Evolutionary conservation across 352 stramenopile genomes (phyloP).

Genomic region (Pythium phragmiticola): DNA sequence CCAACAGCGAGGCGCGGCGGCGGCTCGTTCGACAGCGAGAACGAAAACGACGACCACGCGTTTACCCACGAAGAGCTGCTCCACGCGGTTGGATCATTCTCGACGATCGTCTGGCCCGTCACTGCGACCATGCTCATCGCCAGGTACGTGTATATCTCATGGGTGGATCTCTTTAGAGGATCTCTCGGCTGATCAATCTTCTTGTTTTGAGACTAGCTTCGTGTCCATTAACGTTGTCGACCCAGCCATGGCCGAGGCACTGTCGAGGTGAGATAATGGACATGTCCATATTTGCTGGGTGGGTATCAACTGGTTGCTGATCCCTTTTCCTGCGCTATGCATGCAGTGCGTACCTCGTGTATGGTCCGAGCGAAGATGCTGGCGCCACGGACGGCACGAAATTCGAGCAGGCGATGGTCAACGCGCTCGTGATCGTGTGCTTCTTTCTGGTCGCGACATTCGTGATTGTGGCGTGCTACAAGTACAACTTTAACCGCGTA

Average conservation of each 20-base stretch:
- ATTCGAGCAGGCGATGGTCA: conserved; percentile 76
- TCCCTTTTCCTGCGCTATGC: neutral
- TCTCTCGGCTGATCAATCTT: neutral
- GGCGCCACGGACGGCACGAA: conserved; percentile 62
- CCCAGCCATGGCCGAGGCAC: conserved; percentile 59
- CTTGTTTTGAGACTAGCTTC: conserved; percentile 38
- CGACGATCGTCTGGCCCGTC: conserved; percentile 76
- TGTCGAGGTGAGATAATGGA: conserved; percentile 53
- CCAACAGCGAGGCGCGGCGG: neutral
- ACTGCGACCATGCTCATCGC: conserved; percentile 79
- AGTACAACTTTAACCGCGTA: conserved; percentile 86
- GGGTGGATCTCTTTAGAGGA: neutral
- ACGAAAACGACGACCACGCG: conserved; percentile 24
- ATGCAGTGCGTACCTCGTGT: conserved; percentile 75
- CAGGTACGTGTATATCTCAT: conserved; percentile 35
- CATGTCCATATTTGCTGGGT: conserved; percentile 1
- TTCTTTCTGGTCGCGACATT: conserved; percentile 90
- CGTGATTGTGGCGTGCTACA: conserved; percentile 90
- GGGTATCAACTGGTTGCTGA: neutral
- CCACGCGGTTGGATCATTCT: conserved; percentile 86
- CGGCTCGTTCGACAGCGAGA: conserved; percentile 4
- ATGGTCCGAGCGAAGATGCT: conserved; percentile 54
- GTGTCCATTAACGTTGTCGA: conserved; percentile 84
- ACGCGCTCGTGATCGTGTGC: conserved; percentile 88
- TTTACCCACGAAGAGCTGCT: conserved; percentile 83